phyloP scores from a whole-genome alignment of 2,329 filamentous ascomycete species.

The Penicillium sp. region DNA sequence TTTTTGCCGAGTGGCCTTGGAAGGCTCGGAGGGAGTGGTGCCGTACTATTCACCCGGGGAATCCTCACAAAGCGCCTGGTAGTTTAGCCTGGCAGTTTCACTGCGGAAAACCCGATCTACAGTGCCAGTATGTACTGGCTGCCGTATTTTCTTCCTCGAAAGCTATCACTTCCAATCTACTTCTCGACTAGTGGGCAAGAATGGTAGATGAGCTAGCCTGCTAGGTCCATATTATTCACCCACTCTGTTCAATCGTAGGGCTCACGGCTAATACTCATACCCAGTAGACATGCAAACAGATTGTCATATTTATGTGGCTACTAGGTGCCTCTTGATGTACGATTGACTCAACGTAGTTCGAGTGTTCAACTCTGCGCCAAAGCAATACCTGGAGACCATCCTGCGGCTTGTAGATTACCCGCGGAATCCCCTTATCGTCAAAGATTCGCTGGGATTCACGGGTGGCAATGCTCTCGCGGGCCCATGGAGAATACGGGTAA shows the following conservation, averaged over 20 bases:
- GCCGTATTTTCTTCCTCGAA: not conserved
- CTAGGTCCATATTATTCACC: not conserved
- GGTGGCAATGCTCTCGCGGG: not conserved
- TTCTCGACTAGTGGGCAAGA: too few species aligned
- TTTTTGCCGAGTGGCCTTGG: conserved; percentile 5
- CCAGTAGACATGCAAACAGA: not conserved
- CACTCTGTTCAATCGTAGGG: not conserved
- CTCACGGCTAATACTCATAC: not conserved
- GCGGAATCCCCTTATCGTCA: not conserved
- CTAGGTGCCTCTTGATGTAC: not conserved
- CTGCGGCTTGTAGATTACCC: not conserved
- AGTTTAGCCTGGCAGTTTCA: conserved; percentile 21
- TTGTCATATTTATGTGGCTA: not conserved
- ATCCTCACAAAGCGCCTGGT: conserved; percentile 6
- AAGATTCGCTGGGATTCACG: not conserved
- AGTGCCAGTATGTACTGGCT: conserved; percentile 3
- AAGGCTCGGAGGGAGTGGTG: not conserved
- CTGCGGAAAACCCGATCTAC: conserved; percentile 8
- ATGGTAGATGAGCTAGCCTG: not conserved
- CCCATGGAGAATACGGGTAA: not conserved
- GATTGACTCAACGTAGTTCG: not conserved
- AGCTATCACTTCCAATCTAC: not conserved
- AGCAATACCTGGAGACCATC: not conserved
- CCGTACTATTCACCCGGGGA: conserved; percentile 5
- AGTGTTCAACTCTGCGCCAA: not conserved